Base-by-base conservation (phyloP, 306 rosid species). In the Cucumis melo region DNA sequence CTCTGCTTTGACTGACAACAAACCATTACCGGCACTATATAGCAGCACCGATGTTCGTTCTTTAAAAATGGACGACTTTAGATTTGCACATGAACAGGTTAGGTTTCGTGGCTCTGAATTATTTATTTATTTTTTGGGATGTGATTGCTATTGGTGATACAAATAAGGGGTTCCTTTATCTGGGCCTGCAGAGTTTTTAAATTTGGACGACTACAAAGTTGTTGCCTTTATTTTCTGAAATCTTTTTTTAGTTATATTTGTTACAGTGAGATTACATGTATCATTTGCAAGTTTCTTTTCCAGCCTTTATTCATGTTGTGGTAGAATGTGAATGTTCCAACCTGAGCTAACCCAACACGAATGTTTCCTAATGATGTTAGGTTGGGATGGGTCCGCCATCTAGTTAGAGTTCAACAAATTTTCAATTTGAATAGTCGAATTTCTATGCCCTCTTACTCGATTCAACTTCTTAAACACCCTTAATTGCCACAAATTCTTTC, bases 31-130 rank as follows among this genome's bases (percentile, higher is more conserved):
- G 0, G 85, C 83, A 55, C 78, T 91, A 78, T 82, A 89, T 75
- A 84, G 87, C 81, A 89, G 94, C 65, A 73, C 84, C 0, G 94
- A 93, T 42, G 72, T 93, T n/a, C 97, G 98, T 11, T 64, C 92
- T 72, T 73, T 93, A 78, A 87, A 90, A 88, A 83, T 90, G 93
- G 93, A 91, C 48, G 98, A 93, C 77, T 89, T 93, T 17, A 90
- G 39, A 81, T 88, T 81, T 81, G 98, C 98, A 15, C 98, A 91
- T 38, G 96, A 88, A 78, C 97, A 93, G 96, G 98, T 91, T 85
- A 38, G 59, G 41, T 68, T 46, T 6, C 46, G 3, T 15, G 53
- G 53, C 53, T 13, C 53, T 46, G 53, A 13, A 46, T 46, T 46
- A 54, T 17, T 7, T 38, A 64, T 38, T 8, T 42, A 24, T 61